Evolutionary conservation across 306 rosid species (phyloP), one percentile per base, ranked within the genome.

Genomic region (Vigna nakashimae): DNA sequence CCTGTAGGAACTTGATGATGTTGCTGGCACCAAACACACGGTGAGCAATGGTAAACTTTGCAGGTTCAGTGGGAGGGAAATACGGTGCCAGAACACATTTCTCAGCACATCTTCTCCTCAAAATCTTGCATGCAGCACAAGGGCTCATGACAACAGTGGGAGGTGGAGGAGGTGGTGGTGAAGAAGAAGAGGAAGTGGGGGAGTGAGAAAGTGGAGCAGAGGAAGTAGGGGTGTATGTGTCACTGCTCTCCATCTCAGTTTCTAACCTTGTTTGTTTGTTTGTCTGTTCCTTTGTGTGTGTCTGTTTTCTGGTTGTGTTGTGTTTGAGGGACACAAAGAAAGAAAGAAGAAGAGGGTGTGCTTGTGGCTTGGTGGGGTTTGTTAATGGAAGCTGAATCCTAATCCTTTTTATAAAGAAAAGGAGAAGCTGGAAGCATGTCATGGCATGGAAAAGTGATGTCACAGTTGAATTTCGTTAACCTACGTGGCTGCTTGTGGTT

Each of bases 21-120:
- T 94, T 94, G 79, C 98, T 94, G 12, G 98, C 98, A 5, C 98
- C 98, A 76, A 92, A 94, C 63, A 94, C 98, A 40, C 98, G 85
- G 74, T 94, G 98, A 32, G 98, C 98, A 38, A 92, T 94, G 82
- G 98, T 92, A 67, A 94, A 94, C 85, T 94, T 94, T 56, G 92
- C 82, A 1, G 98, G 97, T 1, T 94, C 92, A 17, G 97, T 84
- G 43, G 98, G 98, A 76, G 98, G 98, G 49, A 94, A 94, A 74
- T 94, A 94, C 6, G 98, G 98, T 3, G 98, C 97, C 78, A 94
- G 83, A 0, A 94, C 93, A 43, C 98, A 94, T 83, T 88, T 88
- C 0, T 92, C 96, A 2, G 93, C 90, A 13, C 98, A 94, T 71
- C 97, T 82, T 38, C 98, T 81, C 73, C 98, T 84, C 84, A 94